A percentile compares a stretch with the other conserved stretches of the same genome.
Evolutionary conservation across 129 eudicot species (phyloP).

Genomic region (Lactuca sativa): DNA sequence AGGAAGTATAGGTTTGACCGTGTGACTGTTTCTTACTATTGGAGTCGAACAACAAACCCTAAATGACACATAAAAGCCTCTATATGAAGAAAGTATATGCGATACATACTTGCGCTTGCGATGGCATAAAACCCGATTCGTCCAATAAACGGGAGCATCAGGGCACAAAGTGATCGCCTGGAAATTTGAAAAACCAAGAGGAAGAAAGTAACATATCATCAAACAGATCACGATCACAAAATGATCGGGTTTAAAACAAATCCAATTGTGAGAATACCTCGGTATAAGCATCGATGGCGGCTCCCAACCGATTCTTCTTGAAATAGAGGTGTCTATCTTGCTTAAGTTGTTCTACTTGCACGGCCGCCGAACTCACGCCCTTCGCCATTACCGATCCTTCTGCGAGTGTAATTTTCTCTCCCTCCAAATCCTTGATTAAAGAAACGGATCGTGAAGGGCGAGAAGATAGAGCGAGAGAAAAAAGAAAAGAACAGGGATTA

Average conservation of each 20-base stretch:
- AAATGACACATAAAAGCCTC: neutral
- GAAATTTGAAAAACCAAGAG: conserved; percentile 15
- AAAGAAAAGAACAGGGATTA: no score
- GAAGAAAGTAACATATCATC: conserved; percentile 19
- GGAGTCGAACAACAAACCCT: neutral
- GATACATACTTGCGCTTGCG: conserved; percentile 67
- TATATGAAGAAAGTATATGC: neutral
- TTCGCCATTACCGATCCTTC: conserved; percentile 29
- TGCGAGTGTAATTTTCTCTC: neutral
- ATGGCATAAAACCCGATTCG: conserved; percentile 87
- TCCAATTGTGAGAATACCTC: conserved; percentile 40
- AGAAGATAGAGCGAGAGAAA: neutral
- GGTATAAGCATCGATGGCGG: conserved; percentile 94
- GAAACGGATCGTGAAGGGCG: conserved; percentile 6
- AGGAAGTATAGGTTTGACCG: neutral
- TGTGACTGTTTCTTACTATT: neutral
- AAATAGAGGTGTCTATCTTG: conserved; percentile 71
- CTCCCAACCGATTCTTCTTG: conserved; percentile 57
- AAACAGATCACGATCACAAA: conserved; percentile 15
- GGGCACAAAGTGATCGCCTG: conserved; percentile 94
- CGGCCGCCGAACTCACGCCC: conserved; percentile 38
- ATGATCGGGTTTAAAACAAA: neutral
- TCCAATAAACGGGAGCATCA: conserved; percentile 76
- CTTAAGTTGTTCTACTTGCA: conserved; percentile 74
- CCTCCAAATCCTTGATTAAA: neutral